Base-by-base conservation (phyloP, 306 rosid genomes). In the Quercus wislizeni region DNA sequence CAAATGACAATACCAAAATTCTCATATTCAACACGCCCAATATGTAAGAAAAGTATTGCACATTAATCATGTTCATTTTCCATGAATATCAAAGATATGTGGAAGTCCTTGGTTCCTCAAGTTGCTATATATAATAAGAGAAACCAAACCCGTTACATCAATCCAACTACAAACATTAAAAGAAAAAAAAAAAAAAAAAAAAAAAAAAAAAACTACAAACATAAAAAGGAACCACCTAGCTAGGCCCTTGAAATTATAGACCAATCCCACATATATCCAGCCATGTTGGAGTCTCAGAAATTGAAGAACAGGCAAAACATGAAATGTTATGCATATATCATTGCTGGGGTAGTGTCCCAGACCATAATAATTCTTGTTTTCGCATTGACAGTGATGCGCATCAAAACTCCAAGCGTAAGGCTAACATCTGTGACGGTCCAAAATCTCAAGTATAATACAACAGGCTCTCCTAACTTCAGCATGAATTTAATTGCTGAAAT, bases 211-310 rank as follows among this genome's bases (percentile, higher is more conserved):
- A 49, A 49, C 54, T 49, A 49, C 17, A 49, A 49, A 12, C 15
- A 11, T 49, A 12, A 49, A 12, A 12, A 41, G 1, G 54, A 49
- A 49, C 17, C 5, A 49, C 17, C 17, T 49, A 12, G 46, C 12
- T 49, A 49, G 54, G 4, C 54, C 17, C 43, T 64, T 64, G n/a
- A 35, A 63, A 35, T 14, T 63, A 25, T 28, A 38, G 6, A 64
- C 5, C 20, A 41, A 41, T 41, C 19, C 38, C 38, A 18, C 9
- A 17, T 35, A 30, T 2, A 6, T 6, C 41, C 57, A 69, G 46
- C 57, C 75, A 75, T 43, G 84, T 68, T 75, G 84, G 84, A 69
- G 27, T 69, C 80, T 4, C 71, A 75, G 71, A 74, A 55, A 57
- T 73, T 72, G 56, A 73, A 79, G 78, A 73, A 79, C 25, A 59